These are phyloP conservation scores for Kokia cookei DNA, from an alignment of 441 rosid genomes.

Conservation along the genomic window DNA sequence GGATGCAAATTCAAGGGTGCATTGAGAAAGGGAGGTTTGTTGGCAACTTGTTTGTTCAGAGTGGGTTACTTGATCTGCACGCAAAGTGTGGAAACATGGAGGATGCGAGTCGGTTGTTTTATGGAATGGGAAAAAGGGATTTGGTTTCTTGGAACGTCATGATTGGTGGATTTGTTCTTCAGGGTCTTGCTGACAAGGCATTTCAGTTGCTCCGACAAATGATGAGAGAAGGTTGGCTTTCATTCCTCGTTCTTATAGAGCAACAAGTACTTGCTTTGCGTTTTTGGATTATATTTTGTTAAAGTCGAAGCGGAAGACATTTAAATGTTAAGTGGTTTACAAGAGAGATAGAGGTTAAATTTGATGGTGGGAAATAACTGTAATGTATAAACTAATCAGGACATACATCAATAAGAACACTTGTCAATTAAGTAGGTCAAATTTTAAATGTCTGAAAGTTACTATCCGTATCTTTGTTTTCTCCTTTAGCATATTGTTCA, in stretches of 20 bases:
- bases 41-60: conserved; percentile 44
- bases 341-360: too few species aligned
- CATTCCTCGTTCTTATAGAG: too few species aligned
- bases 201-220: conserved; percentile 40
- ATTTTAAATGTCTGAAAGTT: background rate
- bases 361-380: too few species aligned
- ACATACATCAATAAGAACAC: background rate
- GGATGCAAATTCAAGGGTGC: conserved; percentile 67
- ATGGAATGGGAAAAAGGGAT: conserved; percentile 42
- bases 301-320: too few species aligned
- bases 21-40: conserved; percentile 54
- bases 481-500: background rate
- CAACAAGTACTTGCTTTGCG: background rate
- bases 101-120: conserved; percentile 43
- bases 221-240: conserved; percentile 50
- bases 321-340: too few species aligned
- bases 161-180: conserved; percentile 51
- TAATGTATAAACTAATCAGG: background rate
- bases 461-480: background rate
- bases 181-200: conserved; percentile 33
- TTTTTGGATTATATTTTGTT: background rate
- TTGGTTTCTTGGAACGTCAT: conserved; percentile 61
- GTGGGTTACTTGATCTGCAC: conserved; percentile 66
- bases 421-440: background rate
- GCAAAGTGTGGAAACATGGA: conserved; percentile 53